Percentiles rank a stretch among this genome's conserved stretches.
phyloP scores from a whole-genome alignment of 139 green algal genomes.

The Pleodorina starrii region DNA sequence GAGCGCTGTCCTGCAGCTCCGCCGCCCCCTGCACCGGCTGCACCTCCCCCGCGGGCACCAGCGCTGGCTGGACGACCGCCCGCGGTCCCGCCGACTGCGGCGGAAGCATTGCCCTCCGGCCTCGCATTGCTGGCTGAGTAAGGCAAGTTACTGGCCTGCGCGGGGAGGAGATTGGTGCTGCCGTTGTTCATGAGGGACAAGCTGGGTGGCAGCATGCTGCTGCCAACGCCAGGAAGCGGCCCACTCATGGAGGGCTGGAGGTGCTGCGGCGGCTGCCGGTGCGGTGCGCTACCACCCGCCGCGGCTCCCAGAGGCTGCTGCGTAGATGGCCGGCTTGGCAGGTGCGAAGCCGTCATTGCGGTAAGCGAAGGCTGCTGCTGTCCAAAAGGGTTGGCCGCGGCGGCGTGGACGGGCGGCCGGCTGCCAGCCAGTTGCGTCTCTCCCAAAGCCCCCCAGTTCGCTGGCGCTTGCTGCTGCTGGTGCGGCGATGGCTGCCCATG shows the following conservation, averaged over 20 bases:
- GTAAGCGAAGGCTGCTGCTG: not conserved
- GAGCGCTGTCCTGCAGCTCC: not conserved
- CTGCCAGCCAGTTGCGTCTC: not conserved
- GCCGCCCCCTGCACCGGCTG: not conserved
- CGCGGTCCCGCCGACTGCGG: not conserved
- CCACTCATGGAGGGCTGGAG: constrained; percentile 5
- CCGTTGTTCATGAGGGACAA: not conserved
- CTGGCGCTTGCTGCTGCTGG: not conserved
- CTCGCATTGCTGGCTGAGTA: not conserved
- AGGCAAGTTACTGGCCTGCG: constrained; percentile 2
- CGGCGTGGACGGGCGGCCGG: not conserved
- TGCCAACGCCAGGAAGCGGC: not conserved
- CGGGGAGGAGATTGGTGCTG: not conserved
- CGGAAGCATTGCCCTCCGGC: not conserved
- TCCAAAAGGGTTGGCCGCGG: not conserved
- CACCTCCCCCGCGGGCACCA: not conserved
- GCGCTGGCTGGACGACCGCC: not conserved
- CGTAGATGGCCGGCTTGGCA: not conserved
- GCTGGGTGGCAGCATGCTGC: constrained; percentile 27
- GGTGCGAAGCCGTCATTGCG: not conserved
- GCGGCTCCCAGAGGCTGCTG: not conserved
- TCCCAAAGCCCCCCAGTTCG: not conserved
- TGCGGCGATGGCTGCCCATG: not conserved
- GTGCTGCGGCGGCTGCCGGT: not conserved
- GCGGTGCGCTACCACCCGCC: not conserved